phyloP scores from a whole-genome alignment of 768 basidiomycete genomes.

The Kwoniella sp. region DNA sequence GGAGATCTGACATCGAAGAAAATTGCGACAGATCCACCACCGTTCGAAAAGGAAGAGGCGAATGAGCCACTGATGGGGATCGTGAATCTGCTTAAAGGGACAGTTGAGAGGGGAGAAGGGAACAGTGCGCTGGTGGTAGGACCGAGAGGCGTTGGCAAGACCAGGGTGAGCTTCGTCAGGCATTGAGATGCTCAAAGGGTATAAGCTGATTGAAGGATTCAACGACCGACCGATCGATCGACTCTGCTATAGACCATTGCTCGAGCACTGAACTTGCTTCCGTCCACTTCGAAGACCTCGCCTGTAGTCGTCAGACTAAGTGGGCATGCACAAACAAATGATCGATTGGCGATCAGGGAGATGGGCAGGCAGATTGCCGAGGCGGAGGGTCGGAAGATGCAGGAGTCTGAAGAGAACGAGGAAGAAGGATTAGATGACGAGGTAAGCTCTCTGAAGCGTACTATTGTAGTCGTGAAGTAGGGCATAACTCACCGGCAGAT shows the following conservation, averaged over 20 bases:
- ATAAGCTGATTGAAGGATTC: not conserved
- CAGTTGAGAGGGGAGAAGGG: slow-evolving; percentile 78
- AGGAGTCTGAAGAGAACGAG: slow-evolving; percentile 55
- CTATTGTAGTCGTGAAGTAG: too few relatives aligned
- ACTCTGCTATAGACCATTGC: slow-evolving; percentile 29
- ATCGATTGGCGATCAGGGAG: slow-evolving; percentile 86
- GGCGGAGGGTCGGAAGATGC: slow-evolving; percentile 62
- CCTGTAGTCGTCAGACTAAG: slow-evolving; percentile 80
- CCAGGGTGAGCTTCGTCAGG: slow-evolving; percentile 61
- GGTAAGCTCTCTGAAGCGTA: slow-evolving; percentile 24
- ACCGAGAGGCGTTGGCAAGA: slow-evolving; percentile 83
- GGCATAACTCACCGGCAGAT: too few relatives aligned
- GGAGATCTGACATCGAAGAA: slow-evolving; percentile 25
- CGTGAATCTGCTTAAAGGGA: slow-evolving; percentile 68
- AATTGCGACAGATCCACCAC: slow-evolving; percentile 22
- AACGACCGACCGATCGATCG: not conserved
- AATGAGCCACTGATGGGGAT: slow-evolving; percentile 64
- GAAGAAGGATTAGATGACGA: slow-evolving; percentile 47
- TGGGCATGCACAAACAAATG: slow-evolving; percentile 80
- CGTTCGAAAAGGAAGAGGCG: slow-evolving; percentile 43
- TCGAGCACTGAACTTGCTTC: slow-evolving; percentile 43
- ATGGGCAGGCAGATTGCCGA: slow-evolving; percentile 75
- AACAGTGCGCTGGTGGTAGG: slow-evolving; percentile 90
- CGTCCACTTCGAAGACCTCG: slow-evolving; percentile 27
- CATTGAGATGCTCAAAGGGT: not conserved